Evolutionary conservation across 176 grass and related monocot genomes (phyloP), one percentile per base, ranked within the genome.

Genomic region (Tillandsia fasciculata): DNA sequence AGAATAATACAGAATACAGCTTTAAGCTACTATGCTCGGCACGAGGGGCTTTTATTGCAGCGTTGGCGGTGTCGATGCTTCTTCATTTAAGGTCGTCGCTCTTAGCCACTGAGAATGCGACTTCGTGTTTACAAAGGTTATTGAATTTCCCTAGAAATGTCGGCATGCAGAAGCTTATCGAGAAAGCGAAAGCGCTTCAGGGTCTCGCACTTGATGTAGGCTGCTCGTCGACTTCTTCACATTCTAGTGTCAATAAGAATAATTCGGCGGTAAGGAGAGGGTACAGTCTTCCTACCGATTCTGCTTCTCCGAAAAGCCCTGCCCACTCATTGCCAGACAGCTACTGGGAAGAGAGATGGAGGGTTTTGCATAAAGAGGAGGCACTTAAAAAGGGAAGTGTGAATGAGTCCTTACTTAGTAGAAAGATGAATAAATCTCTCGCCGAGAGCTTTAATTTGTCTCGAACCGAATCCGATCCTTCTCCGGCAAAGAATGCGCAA

Each of bases 301-400:
- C 66, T 22, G 13, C 81, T 80, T 86, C 87, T 69, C 81, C 79
- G 1, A 92, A 80, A 70, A 81, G 80, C 48, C 77, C 86, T 57
- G n/a, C 81, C 49, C 80, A 88, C 77, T 82, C 74, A 68, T 12
- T 85, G 73, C 52, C 84, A 0, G 82, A 88, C 77, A 90, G 87
- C 59, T 99, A 99, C 22, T 99, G 95, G 95, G 95, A 99, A 92
- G 78, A 93, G 70, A 84, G 87, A 76, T 99, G 95, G 95, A 85
- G 84, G 72, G 86, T 86, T 52, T 67, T 94, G 70, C 89, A 99
- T 50, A 80, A 83, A 68, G 66, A 83, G 8, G 87, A 84, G 75
- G 67, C 82, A 63, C 14, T 77, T 29, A 75, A 64, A 49, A 75
- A 73, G 11, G 75, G 80, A 65, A 83, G 49, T 65, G 85, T 64